Conservation (phyloP, 2,329 filamentous ascomycete genomes). For the Stagonosporopsis tanaceti region DNA sequence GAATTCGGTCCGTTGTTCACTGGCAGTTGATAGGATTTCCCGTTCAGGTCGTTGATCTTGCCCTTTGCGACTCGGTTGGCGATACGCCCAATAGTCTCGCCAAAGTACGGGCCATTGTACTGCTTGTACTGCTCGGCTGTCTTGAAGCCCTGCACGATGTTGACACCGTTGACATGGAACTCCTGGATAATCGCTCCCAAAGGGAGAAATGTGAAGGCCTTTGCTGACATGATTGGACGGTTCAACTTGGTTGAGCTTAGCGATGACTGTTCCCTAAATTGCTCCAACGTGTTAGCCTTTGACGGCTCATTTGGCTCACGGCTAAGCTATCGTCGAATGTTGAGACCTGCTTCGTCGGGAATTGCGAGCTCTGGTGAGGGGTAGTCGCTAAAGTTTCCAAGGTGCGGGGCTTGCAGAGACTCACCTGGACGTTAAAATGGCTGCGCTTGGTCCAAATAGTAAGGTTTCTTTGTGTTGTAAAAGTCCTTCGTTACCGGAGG, state of each 20-base stretch:
- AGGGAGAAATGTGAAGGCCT: conserved; percentile 69
- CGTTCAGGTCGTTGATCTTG: conserved; percentile 76
- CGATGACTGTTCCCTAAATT: background rate
- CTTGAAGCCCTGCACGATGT: conserved; percentile 90
- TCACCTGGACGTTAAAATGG: conserved; percentile 23
- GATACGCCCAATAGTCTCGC: conserved; percentile 87
- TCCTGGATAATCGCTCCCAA: conserved; percentile 83
- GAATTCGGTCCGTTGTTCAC: conserved; percentile 81
- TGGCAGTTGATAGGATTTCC: conserved; percentile 71
- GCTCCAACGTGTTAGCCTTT: conserved; percentile 1
- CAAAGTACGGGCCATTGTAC: conserved; percentile 82
- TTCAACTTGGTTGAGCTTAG: background rate
- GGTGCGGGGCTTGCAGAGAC: conserved; percentile 25
- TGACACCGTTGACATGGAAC: conserved; percentile 77
- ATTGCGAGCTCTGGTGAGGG: conserved; percentile 5
- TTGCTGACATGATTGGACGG: conserved; percentile 37
- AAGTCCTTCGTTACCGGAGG: background rate
- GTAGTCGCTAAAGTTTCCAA: conserved; percentile 5
- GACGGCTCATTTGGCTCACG: background rate
- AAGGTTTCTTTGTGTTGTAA: background rate
- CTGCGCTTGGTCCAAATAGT: background rate
- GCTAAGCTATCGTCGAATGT: background rate
- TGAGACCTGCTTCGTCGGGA: background rate
- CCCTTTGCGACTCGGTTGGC: conserved; percentile 82
- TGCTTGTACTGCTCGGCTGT: conserved; percentile 76